Conservation (phyloP, 75 land plant species). For the Picea glauca region DNA sequence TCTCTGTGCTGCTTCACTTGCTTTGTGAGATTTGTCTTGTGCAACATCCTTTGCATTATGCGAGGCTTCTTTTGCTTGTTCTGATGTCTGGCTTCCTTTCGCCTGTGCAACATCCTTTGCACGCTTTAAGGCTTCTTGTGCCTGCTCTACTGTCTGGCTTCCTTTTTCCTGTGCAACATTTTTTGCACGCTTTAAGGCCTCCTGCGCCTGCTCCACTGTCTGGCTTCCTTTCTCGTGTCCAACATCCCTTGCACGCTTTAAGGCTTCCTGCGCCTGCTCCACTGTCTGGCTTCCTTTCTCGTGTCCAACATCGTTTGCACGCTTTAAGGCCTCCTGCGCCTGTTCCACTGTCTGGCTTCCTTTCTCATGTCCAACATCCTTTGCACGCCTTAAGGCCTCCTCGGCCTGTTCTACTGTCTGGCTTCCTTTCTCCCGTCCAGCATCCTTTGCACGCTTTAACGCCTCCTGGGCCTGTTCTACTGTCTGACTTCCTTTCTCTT, state of each 20-base stretch:
- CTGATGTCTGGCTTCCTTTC: not conserved
- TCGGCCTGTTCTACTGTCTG: not conserved
- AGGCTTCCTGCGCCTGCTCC: not conserved
- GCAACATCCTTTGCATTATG: not conserved
- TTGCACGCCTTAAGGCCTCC: not conserved
- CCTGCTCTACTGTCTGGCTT: not conserved
- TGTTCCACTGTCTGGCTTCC: not conserved
- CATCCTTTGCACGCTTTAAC: not conserved
- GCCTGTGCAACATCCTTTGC: not conserved
- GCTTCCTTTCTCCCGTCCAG: not conserved
- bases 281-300: not conserved
- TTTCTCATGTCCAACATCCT: not conserved
- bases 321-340: not conserved
- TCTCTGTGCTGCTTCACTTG: not conserved
- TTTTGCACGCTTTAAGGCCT: not conserved
- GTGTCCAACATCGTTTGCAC: not conserved
- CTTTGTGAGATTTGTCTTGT: not conserved
- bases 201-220: not conserved
- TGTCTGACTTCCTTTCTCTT: not conserved
- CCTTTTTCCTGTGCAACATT: not conserved
- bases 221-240: not conserved
- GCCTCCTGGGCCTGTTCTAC: conserved; percentile 5
- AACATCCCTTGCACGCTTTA: not conserved
- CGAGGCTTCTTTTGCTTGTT: not conserved
- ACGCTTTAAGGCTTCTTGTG: not conserved